Conservation (phyloP, 2,329 filamentous ascomycete species). For the Cladorrhinum sp. region DNA sequence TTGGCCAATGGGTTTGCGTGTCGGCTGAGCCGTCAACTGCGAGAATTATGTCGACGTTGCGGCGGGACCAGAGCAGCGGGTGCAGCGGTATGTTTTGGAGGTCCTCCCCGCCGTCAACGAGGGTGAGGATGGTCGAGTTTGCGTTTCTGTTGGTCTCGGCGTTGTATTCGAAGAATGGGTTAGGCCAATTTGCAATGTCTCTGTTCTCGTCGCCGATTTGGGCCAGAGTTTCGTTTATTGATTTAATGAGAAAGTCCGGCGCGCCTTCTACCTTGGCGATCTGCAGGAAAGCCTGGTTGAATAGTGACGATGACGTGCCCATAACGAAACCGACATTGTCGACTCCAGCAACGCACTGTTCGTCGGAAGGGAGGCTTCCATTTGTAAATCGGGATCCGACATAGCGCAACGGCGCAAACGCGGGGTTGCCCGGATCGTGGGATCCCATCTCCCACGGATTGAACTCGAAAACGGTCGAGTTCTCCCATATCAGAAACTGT, state of each 20-base stretch:
- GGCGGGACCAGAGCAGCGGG: slow-evolving; percentile 47
- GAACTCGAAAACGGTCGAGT: slow-evolving; percentile 63
- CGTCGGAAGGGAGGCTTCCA: slow-evolving; percentile 51
- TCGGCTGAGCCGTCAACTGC: slow-evolving; percentile 63
- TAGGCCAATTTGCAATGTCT: slow-evolving; percentile 53
- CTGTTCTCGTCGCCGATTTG: slow-evolving; percentile 51
- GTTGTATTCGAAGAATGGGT: slow-evolving; percentile 57
- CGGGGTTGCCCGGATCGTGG: slow-evolving; percentile 56
- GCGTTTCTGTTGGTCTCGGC: slow-evolving; percentile 35
- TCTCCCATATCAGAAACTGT: slow-evolving; percentile 43
- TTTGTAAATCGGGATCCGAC: slow-evolving; percentile 55
- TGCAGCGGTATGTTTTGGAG: slow-evolving; percentile 50
- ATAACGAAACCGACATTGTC: slow-evolving; percentile 84
- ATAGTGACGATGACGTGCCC: slow-evolving; percentile 80
- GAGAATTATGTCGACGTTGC: slow-evolving; percentile 59
- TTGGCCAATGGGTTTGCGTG: slow-evolving; percentile 54
- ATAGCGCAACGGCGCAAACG: slow-evolving; percentile 58
- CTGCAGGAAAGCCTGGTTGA: slow-evolving; percentile 71
- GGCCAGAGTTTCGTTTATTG: slow-evolving; percentile 51
- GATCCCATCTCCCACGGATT: slow-evolving; percentile 63
- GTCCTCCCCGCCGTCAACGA: slow-evolving; percentile 49
- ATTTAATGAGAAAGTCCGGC: slow-evolving; percentile 47
- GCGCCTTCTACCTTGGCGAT: slow-evolving; percentile 49
- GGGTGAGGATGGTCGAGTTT: slow-evolving; percentile 36
- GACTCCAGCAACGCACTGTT: slow-evolving; percentile 69